These are phyloP conservation scores for Myxozyma kluyveri DNA, from an alignment of 805 yeast genomes.

Conservation along the genomic window DNA sequence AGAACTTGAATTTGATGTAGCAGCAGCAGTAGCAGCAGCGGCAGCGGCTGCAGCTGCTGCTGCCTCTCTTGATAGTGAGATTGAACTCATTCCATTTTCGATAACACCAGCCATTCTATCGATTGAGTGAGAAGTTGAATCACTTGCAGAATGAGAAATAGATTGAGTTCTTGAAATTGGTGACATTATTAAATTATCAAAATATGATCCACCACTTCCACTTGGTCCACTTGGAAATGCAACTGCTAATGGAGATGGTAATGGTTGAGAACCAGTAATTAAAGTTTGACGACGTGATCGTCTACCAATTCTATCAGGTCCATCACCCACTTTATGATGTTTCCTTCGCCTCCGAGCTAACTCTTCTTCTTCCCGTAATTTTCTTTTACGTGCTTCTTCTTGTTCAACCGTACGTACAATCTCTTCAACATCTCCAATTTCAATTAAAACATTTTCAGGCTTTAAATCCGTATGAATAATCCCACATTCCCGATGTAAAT, in stretches of 20 bases:
- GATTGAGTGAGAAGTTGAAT: background rate
- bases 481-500: conserved; percentile 68
- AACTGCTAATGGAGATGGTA: conserved; percentile 81
- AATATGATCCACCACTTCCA: conserved; percentile 28
- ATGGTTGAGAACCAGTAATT: conserved; percentile 87
- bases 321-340: conserved; percentile 15
- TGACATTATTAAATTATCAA: conserved; percentile 35
- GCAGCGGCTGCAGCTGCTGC: background rate
- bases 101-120: conserved; percentile 1
- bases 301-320: conserved; percentile 37
- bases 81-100: conserved; percentile 23
- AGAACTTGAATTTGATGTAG: conserved; percentile 5
- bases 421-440: conserved; percentile 78
- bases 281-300: conserved; percentile 69
- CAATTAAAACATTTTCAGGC: conserved; percentile 74
- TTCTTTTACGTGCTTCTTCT: conserved; percentile 47
- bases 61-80: conserved; percentile 19
- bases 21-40: conserved; percentile 25
- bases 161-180: conserved; percentile 20
- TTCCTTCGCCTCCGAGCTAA: conserved; percentile 14
- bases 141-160: background rate
- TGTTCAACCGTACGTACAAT: conserved; percentile 70
- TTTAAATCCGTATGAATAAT: conserved; percentile 71
- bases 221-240: too few relatives aligned
- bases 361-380: conserved; percentile 42